phyloP scores from a whole-genome alignment of 2,329 filamentous ascomycete genomes.

The Xylariaceae sp. region DNA sequence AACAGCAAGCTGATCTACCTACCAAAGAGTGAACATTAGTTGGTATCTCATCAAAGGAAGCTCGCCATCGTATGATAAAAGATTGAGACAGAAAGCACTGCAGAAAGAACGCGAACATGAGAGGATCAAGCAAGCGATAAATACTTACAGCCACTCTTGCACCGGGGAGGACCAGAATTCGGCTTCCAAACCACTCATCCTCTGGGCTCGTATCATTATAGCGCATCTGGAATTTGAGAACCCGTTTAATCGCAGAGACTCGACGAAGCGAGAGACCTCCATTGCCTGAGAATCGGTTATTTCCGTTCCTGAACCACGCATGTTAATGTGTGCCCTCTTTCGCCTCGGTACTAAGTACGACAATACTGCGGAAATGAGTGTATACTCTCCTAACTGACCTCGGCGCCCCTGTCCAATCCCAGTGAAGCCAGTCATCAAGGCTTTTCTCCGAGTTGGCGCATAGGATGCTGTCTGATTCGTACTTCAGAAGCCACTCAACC shows the following conservation, averaged over 20 bases:
- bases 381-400: slow-evolving; percentile 32
- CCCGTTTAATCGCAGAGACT: slow-evolving; percentile 45
- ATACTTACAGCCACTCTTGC: slow-evolving; percentile 41
- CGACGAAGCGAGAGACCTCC: slow-evolving; percentile 52
- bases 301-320: slow-evolving; percentile 27
- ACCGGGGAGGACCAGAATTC: slow-evolving; percentile 44
- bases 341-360: background rate
- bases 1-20: slow-evolving; percentile 42
- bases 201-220: slow-evolving; percentile 48
- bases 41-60: too few species aligned
- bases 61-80: too few species aligned
- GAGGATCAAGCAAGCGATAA: too few species aligned
- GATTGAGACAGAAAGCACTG: too few species aligned
- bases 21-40: too few species aligned
- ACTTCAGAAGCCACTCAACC: slow-evolving; percentile 53
- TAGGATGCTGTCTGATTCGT: slow-evolving; percentile 52
- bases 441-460: slow-evolving; percentile 50
- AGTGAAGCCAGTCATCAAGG: slow-evolving; percentile 52
- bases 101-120: too few species aligned
- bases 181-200: slow-evolving; percentile 52
- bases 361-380: background rate
- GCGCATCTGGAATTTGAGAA: slow-evolving; percentile 48
- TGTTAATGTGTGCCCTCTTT: background rate
- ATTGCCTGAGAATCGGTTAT: slow-evolving; percentile 48
- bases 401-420: slow-evolving; percentile 51